Evolutionary conservation across 1,139 yeast species (phyloP).

Genomic region (Meyerozyma athensensis): DNA sequence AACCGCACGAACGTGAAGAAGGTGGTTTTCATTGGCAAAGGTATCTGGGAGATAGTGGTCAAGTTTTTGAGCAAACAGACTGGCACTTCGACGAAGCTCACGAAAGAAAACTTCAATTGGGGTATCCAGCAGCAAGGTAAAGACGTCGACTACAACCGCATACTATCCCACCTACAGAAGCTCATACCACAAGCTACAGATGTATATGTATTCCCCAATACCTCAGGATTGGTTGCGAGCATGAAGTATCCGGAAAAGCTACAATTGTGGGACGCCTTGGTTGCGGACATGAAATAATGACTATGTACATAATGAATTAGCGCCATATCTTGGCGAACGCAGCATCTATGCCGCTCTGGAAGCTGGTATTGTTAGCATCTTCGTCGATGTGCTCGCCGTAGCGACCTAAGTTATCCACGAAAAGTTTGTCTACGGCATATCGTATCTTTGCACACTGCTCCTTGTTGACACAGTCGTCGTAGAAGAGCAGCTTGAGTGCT

Average conservation of each 20-base stretch:
- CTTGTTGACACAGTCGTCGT: conserved; percentile 35
- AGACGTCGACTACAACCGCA: conserved; percentile 13
- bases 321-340: conserved; percentile 36
- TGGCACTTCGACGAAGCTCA: conserved; percentile 20
- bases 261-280: conserved; percentile 43
- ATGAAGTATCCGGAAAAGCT: conserved; percentile 44
- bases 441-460: conserved; percentile 40
- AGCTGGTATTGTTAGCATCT: conserved; percentile 18
- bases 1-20: conserved; percentile 30
- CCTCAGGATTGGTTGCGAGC: conserved; percentile 68
- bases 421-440: conserved; percentile 32
- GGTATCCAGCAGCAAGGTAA: conserved; percentile 38
- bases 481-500: conserved; percentile 33
- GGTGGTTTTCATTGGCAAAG: conserved; percentile 66
- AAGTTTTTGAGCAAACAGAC: conserved; percentile 11
- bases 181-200: conserved; percentile 14
- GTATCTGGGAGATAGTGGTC: conserved; percentile 67
- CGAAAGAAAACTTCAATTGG: conserved; percentile 38
- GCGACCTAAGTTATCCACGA: conserved; percentile 36
- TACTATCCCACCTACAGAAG: conserved; percentile 16
- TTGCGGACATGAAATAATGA: conserved; percentile 10
- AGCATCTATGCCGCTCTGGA: conserved; percentile 29
- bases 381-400: conserved; percentile 32
- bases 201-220: conserved; percentile 64
- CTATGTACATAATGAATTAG: conserved; percentile 9